Evolutionary conservation across 2,329 filamentous ascomycete species (phyloP), one percentile per base, ranked within the genome.

Genomic region (Fusarium graminum): DNA sequence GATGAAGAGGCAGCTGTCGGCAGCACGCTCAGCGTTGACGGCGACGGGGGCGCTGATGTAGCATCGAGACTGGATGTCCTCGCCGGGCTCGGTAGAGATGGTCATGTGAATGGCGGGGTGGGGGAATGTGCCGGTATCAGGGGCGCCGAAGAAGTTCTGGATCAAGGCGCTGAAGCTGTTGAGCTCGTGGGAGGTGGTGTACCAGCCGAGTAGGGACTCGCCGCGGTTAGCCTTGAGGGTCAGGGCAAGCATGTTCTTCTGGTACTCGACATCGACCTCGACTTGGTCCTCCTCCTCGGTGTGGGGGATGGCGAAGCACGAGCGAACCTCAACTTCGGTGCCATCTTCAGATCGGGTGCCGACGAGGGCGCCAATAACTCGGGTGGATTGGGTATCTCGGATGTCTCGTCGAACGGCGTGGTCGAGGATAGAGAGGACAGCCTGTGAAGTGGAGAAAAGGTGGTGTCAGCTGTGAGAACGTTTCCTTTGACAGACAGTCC

Each of bases 261-360:
- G 95, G 82, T 98, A 99, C 82, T 99, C 95, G 86, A 99, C 97
- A 79, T 99, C 95, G 68, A 99, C 95, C 82, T 99, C 95, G 75
- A 99, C 95, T 82, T 99, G 95, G 81, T 99, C 95, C 78, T 94
- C 92, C 72, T 94, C 97, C 83, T 99, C 95, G 72, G 94, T 98
- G 84, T 99, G 95, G 71, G 94, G 94, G 76, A 99, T 97, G 72
- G 95, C 95, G 79, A 99, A 99, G 83, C 93, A 94, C 77, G 93
- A 96, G 77, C 93, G 90, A 75, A 99, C 95, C 81, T 97, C 93
- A 75, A 97, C 92, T 80, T 98, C 94, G 77, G 92, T 93, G 80
- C 94, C 95, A 85, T 99, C 95, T 83, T 99, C 95, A 78, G 91
- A 95, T 72, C 95, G 91, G 71, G 90, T 91, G 77, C 95, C 95